phyloP scores from a whole-genome alignment of 192 early-diverging fungal genomes.

The Gaertneriomyces sp. region DNA sequence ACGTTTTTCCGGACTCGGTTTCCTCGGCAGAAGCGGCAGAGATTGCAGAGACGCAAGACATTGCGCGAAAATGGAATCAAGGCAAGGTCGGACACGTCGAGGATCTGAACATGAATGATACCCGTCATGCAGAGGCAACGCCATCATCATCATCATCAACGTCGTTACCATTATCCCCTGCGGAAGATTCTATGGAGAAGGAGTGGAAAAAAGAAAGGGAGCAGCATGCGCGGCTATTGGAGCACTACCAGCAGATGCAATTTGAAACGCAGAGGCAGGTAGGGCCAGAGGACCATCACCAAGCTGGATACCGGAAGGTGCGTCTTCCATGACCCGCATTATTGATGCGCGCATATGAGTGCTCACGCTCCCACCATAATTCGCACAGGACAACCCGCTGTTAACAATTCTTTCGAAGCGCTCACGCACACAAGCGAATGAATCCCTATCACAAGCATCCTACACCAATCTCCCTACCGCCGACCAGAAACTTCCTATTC shows the following conservation, averaged over 20 bases:
- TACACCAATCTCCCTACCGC: no score
- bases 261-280: conserved; percentile 12
- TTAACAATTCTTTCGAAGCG: background rate
- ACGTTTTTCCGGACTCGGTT: background rate
- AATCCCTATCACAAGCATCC: background rate
- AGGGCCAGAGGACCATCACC: background rate
- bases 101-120: no score
- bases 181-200: no score
- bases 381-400: background rate
- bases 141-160: no score
- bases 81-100: no score
- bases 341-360: background rate
- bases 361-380: background rate
- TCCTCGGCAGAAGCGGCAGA: background rate
- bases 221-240: conserved; percentile 19
- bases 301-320: conserved; percentile 11
- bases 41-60: background rate
- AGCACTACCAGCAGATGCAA: conserved; percentile 22
- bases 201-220: background rate
- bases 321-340: background rate
- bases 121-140: no score
- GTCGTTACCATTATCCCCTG: no score
- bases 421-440: background rate
- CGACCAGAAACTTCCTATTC: no score
- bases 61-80: background rate